Conservation (phyloP, 768 basidiomycete genomes). For the Russula emetica region DNA sequence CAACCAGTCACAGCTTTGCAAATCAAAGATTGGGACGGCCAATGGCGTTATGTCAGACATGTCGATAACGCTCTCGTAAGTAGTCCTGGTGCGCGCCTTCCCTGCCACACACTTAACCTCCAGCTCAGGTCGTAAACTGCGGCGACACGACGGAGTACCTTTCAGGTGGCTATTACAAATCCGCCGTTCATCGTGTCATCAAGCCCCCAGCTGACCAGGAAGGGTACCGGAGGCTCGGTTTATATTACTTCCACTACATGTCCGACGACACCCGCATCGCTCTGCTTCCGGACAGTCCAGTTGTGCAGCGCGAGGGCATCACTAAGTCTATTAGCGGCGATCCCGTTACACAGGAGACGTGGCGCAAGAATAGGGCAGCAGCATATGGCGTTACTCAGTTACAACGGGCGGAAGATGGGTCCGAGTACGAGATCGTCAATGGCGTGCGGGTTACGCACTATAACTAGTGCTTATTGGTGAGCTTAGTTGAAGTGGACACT, state of each 20-base stretch:
- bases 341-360: slow-evolving; percentile 33
- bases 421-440: slow-evolving; percentile 36
- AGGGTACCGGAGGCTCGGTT: slow-evolving; percentile 35
- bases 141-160: slow-evolving; percentile 37
- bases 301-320: slow-evolving; percentile 35
- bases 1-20: slow-evolving; percentile 39
- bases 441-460: slow-evolving; percentile 36
- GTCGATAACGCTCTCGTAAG: slow-evolving; percentile 37
- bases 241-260: slow-evolving; percentile 37
- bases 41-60: slow-evolving; percentile 39
- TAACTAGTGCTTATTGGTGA: slow-evolving; percentile 25
- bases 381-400: slow-evolving; percentile 35
- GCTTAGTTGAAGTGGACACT: not conserved
- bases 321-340: slow-evolving; percentile 31
- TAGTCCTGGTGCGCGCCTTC: not conserved
- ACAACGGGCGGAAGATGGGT: slow-evolving; percentile 32
- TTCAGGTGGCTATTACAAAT: slow-evolving; percentile 38
- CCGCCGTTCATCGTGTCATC: slow-evolving; percentile 39
- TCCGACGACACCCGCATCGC: slow-evolving; percentile 33
- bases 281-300: slow-evolving; percentile 35
- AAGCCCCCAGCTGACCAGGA: slow-evolving; percentile 38
- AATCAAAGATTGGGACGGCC: slow-evolving; percentile 36
- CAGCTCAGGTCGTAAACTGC: slow-evolving; percentile 39
- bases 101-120: not conserved
- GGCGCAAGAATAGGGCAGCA: slow-evolving; percentile 34